Conservation (phyloP, 2,329 filamentous ascomycete genomes). For the Helotiales sp. region DNA sequence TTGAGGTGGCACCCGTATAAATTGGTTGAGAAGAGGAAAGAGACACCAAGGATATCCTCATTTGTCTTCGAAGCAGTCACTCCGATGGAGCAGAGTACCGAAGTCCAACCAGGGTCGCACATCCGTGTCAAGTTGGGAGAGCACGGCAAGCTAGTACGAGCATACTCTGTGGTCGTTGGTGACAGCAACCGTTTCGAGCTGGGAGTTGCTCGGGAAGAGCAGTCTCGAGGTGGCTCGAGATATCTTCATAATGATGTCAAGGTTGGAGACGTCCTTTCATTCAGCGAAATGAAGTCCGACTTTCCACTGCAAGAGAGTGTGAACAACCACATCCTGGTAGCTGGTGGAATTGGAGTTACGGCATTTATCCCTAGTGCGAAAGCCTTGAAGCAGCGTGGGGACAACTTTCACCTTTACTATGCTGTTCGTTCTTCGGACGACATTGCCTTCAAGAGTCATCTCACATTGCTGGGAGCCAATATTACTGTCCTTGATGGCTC, state of each 20-base stretch:
- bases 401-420: conserved; percentile 54
- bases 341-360: conserved; percentile 64
- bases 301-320: conserved; percentile 47
- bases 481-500: conserved; percentile 53
- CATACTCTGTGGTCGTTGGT: conserved; percentile 54
- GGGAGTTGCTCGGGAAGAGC: conserved; percentile 53
- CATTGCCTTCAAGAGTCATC: conserved; percentile 49
- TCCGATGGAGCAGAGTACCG: conserved; percentile 30
- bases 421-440: conserved; percentile 52
- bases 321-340: conserved; percentile 60
- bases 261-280: conserved; percentile 49
- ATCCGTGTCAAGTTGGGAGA: conserved; percentile 55
- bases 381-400: conserved; percentile 43
- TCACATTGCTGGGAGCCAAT: conserved; percentile 43
- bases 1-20: conserved; percentile 34
- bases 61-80: conserved; percentile 51
- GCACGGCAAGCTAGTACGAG: conserved; percentile 48
- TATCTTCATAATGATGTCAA: conserved; percentile 53
- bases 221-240: conserved; percentile 57
- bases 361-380: conserved; percentile 57
- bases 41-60: conserved; percentile 51
- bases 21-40: conserved; percentile 47
- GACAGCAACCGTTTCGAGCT: conserved; percentile 45
- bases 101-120: conserved; percentile 47
- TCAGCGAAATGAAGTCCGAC: conserved; percentile 49